These are phyloP conservation scores for Apiotrichum montevideense DNA, from an alignment of 1,284 basidiomycete genomes.

Conservation along the genomic window DNA sequence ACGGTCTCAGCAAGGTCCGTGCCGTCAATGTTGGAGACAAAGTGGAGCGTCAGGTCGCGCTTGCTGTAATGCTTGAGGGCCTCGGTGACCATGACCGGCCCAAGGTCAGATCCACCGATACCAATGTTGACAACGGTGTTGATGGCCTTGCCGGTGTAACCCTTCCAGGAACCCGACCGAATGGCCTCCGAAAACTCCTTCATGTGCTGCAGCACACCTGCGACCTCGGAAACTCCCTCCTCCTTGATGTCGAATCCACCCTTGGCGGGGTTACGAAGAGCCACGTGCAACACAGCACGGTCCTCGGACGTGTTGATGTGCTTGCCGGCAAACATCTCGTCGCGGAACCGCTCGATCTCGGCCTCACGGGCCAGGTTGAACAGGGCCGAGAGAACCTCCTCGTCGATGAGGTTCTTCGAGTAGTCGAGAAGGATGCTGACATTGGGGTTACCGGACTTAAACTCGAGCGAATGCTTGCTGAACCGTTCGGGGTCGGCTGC, in stretches of 20 bases:
- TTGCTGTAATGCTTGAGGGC: conserved; percentile 90
- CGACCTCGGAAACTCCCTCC: conserved; percentile 74
- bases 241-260: conserved; percentile 63
- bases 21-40: conserved; percentile 97
- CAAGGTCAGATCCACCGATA: conserved; percentile 95
- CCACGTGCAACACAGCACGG: conserved; percentile 90
- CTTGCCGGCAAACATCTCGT: conserved; percentile 90
- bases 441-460: conserved; percentile 58
- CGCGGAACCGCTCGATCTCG: conserved; percentile 72
- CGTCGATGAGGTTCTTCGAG: conserved; percentile 92
- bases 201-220: conserved; percentile 81
- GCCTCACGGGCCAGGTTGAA: conserved; percentile 80
- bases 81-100: conserved; percentile 98
- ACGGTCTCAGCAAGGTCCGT: conserved; percentile 92
- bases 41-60: conserved; percentile 78
- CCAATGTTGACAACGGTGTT: conserved; percentile 96
- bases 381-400: conserved; percentile 70
- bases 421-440: conserved; percentile 88
- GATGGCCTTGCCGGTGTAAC: conserved; percentile 94
- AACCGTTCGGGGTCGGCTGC: conserved; percentile 79
- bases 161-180: conserved; percentile 83
- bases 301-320: conserved; percentile 99
- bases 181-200: conserved; percentile 81
- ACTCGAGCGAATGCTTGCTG: conserved; percentile 73
- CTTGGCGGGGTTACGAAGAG: conserved; percentile 74